Evolutionary conservation across 2,329 filamentous ascomycete species (phyloP).

Genomic region (Talaromyces sp.): DNA sequence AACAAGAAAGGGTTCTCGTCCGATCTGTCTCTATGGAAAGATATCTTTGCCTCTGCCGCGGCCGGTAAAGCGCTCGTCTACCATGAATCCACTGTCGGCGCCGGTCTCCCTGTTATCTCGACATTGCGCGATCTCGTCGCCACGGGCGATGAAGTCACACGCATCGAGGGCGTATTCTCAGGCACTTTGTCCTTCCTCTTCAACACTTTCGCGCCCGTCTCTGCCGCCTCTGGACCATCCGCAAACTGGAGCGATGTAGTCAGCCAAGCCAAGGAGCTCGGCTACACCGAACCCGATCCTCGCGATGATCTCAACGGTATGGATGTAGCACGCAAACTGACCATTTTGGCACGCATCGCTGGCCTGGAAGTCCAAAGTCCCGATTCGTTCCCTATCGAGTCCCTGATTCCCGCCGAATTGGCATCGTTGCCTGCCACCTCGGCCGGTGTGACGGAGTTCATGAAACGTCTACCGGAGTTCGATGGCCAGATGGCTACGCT

Average conservation of each 20-base stretch:
- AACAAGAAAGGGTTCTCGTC: slow-evolving; percentile 98
- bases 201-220: slow-evolving; percentile 88
- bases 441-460: slow-evolving; percentile 72
- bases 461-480: slow-evolving; percentile 73
- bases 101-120: slow-evolving; percentile 87
- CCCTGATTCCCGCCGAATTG: slow-evolving; percentile 82
- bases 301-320: slow-evolving; percentile 82
- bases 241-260: slow-evolving; percentile 91
- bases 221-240: slow-evolving; percentile 54
- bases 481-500: slow-evolving; percentile 86
- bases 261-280: slow-evolving; percentile 83
- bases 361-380: slow-evolving; percentile 79
- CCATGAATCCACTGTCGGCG: slow-evolving; percentile 92
- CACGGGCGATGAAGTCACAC: slow-evolving; percentile 85
- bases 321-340: slow-evolving; percentile 92
- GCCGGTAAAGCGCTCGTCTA: slow-evolving; percentile 70
- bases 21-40: slow-evolving; percentile 74
- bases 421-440: slow-evolving; percentile 63
- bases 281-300: slow-evolving; percentile 87
- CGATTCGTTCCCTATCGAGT: slow-evolving; percentile 88
- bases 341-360: slow-evolving; percentile 82
- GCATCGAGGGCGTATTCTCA: slow-evolving; percentile 95
- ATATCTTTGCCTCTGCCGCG: slow-evolving; percentile 74
- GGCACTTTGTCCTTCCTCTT: slow-evolving; percentile 98
- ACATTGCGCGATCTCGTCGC: slow-evolving; percentile 92